Conservation (phyloP, 345 rosid genomes). For the Bretschneidera sinensis region DNA sequence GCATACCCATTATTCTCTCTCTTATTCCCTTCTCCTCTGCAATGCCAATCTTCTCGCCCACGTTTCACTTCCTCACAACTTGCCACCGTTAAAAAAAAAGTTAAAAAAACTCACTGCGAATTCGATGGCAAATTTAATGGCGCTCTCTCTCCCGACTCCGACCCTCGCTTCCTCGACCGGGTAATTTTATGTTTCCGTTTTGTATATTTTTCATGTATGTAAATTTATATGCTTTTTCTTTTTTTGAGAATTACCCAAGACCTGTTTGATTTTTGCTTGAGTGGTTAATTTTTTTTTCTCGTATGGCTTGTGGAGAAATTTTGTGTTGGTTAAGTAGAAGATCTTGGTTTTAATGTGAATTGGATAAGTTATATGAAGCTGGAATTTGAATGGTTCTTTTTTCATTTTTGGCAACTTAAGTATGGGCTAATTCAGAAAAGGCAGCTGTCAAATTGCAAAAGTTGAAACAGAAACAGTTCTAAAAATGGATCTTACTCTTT, state of each 20-base stretch:
- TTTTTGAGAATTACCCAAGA: not conserved
- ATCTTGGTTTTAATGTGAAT: not conserved
- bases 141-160: conserved; percentile 42
- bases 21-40: conserved; percentile 14
- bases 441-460: too few relatives aligned
- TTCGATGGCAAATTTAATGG: conserved; percentile 59
- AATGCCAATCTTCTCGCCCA: conserved; percentile 22
- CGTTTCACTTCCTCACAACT: conserved; percentile 23
- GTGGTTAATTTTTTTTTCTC: not conserved
- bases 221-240: not conserved
- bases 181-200: conserved; percentile 21
- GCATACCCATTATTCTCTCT: conserved; percentile 6
- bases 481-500: too few relatives aligned
- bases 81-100: conserved; percentile 26
- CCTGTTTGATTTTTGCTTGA: not conserved
- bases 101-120: conserved; percentile 38
- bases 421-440: too few relatives aligned
- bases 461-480: too few relatives aligned
- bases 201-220: not conserved
- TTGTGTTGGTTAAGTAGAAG: not conserved
- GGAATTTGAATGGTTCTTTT: not conserved
- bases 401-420: too few relatives aligned
- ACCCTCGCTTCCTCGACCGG: conserved; percentile 78
- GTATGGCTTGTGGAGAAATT: not conserved
- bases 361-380: not conserved